phyloP scores from a whole-genome alignment of 1,139 yeast species.

The Magnusiomyces ingens region DNA sequence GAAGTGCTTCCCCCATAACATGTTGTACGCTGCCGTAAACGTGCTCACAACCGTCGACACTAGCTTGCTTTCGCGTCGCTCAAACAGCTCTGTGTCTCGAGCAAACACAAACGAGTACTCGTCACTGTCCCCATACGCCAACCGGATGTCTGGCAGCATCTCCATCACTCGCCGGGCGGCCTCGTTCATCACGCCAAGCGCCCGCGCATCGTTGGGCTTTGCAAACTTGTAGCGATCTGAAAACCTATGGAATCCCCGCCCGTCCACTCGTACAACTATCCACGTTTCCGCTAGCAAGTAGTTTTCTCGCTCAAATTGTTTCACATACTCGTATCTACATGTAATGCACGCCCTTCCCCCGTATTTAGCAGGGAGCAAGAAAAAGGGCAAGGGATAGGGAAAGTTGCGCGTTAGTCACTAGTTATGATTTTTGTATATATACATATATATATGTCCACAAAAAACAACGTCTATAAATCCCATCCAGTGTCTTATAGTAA shows the following conservation, averaged over 20 bases:
- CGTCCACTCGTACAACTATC: slow-evolving; percentile 83
- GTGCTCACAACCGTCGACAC: slow-evolving; percentile 75
- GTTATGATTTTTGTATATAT: too few species aligned
- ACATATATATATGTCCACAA: too few species aligned
- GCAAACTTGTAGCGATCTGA: slow-evolving; percentile 63
- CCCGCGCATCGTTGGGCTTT: slow-evolving; percentile 82
- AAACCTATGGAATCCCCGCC: slow-evolving; percentile 85
- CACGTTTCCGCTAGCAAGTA: slow-evolving; percentile 70
- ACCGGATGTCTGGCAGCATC: slow-evolving; percentile 58
- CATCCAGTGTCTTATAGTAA: not conserved
- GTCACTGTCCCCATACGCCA: slow-evolving; percentile 94
- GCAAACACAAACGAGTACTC: slow-evolving; percentile 80
- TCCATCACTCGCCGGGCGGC: slow-evolving; percentile 65
- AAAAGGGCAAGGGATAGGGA: too few species aligned
- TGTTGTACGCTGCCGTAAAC: slow-evolving; percentile 69
- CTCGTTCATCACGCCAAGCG: slow-evolving; percentile 71
- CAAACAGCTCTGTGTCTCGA: slow-evolving; percentile 58
- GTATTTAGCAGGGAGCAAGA: too few species aligned
- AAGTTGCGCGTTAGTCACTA: too few species aligned
- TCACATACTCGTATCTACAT: slow-evolving; percentile 79
- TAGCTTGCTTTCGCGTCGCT: slow-evolving; percentile 72
- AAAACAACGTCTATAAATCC: too few species aligned
- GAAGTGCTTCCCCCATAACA: slow-evolving; percentile 57
- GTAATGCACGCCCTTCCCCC: slow-evolving; percentile 48
- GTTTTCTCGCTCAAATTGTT: slow-evolving; percentile 69